phyloP scores from a whole-genome alignment of 176 grass and related monocot species.

The Alopecurus myosuroides region DNA sequence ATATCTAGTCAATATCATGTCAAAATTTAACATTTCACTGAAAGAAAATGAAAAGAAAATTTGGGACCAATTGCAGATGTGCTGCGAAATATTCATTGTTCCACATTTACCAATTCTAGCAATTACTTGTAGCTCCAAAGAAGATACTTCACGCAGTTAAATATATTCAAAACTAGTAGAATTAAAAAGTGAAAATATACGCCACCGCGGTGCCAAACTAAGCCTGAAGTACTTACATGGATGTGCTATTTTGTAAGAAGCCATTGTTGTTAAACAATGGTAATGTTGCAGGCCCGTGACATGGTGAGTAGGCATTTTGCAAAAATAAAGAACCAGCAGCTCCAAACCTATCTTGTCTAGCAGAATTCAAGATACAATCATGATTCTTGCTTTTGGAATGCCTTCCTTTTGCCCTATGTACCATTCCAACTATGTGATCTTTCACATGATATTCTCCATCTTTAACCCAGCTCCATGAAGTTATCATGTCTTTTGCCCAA shows the following conservation, averaged over 20 bases:
- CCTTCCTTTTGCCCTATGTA: not conserved
- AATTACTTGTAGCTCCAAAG: not conserved
- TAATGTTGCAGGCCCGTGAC: not conserved
- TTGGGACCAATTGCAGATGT: not conserved
- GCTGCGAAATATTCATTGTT: not conserved
- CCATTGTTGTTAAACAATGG: not conserved
- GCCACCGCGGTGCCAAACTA: not conserved
- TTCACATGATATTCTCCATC: not conserved
- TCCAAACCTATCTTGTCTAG: not conserved
- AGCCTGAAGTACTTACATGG: not conserved
- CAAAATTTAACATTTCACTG: not conserved
- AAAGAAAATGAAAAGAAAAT: not conserved
- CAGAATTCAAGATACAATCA: conserved; percentile 3
- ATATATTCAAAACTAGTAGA: not conserved
- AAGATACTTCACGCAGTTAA: not conserved
- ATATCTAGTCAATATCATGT: not conserved
- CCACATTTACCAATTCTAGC: not conserved
- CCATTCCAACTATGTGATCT: not conserved
- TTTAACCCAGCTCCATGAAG: not conserved
- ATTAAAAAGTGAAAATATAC: not conserved
- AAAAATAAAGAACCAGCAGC: not conserved
- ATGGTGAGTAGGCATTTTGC: not conserved
- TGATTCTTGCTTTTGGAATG: not conserved
- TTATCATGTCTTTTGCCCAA: not conserved
- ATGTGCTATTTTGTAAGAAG: not conserved